Evolutionary conservation across 768 basidiomycete genomes (phyloP).

Genomic region (Albatrellus ellisii): DNA sequence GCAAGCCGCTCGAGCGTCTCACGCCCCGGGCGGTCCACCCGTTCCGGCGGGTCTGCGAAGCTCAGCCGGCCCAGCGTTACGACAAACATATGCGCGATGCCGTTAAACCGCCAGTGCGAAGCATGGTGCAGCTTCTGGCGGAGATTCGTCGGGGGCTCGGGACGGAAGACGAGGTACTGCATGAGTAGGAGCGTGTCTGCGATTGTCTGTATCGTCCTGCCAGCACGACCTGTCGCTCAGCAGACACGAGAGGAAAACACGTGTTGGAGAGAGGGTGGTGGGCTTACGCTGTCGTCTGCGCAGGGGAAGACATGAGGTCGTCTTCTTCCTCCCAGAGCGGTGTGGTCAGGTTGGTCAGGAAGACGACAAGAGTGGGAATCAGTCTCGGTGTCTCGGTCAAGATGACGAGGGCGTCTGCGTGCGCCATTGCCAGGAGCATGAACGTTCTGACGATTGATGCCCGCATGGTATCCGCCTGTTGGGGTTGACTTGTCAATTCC

Average conservation of each 20-base stretch:
- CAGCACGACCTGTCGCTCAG: too few relatives aligned
- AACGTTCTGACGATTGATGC: constrained; percentile 27
- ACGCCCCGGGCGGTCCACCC: constrained; percentile 10
- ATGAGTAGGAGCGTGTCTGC: constrained; percentile 45
- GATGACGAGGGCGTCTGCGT: constrained; percentile 25
- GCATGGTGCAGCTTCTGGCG: constrained; percentile 45
- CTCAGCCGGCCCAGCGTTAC: constrained; percentile 68
- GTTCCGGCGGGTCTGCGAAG: constrained; percentile 31
- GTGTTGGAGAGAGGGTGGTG: constrained; percentile 1
- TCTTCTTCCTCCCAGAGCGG: constrained; percentile 59
- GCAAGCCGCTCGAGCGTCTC: constrained; percentile 15
- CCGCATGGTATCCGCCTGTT: constrained; percentile 25
- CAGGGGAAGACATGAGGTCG: constrained; percentile 23
- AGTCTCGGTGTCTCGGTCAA: constrained; percentile 37
- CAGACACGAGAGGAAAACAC: constrained; percentile 3
- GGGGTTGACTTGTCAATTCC: neutral
- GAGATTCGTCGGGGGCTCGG: constrained; percentile 31
- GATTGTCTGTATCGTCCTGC: constrained; percentile 37
- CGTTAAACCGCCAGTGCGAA: constrained; percentile 41
- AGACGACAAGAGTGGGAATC: constrained; percentile 52
- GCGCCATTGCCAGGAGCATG: constrained; percentile 24
- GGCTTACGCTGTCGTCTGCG: constrained; percentile 26
- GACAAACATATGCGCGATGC: constrained; percentile 55
- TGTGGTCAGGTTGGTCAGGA: constrained; percentile 35
- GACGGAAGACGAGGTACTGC: constrained; percentile 45